These are phyloP conservation scores for Conoideocrella luteorostrata DNA, from an alignment of 2,329 filamentous ascomycete genomes.

Conservation along the genomic window DNA sequence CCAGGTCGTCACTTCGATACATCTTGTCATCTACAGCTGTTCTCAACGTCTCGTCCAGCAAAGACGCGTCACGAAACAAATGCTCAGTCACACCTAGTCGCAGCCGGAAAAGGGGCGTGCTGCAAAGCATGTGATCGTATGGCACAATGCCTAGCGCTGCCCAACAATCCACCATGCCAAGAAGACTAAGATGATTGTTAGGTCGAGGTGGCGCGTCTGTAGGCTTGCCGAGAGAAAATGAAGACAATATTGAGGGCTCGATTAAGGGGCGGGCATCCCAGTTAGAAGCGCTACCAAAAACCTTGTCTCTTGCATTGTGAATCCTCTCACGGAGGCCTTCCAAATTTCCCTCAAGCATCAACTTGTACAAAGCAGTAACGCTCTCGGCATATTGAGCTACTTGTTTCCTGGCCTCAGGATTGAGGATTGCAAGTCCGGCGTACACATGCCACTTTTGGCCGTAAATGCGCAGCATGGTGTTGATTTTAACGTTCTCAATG, in stretches of 20 bases:
- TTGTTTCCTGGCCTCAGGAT: slow-evolving; percentile 85
- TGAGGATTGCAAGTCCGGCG: slow-evolving; percentile 91
- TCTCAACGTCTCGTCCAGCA: slow-evolving; percentile 78
- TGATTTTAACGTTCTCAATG: slow-evolving; percentile 99
- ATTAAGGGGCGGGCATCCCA: slow-evolving; percentile 63
- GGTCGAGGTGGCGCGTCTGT: slow-evolving; percentile 54
- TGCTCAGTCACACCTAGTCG: slow-evolving; percentile 98
- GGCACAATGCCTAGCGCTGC: slow-evolving; percentile 87
- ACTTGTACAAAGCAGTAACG: slow-evolving; percentile 90
- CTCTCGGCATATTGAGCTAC: slow-evolving; percentile 90
- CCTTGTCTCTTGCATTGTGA: slow-evolving; percentile 56
- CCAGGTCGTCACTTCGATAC: slow-evolving; percentile 90
- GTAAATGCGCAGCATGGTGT: slow-evolving; percentile 95
- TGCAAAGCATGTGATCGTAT: slow-evolving; percentile 99
- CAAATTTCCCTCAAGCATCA: slow-evolving; percentile 84
- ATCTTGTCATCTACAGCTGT: slow-evolving; percentile 85
- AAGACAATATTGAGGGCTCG: slow-evolving; percentile 78
- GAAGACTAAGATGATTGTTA: slow-evolving; percentile 88
- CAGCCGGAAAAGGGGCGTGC: slow-evolving; percentile 90
- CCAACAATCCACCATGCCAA: slow-evolving; percentile 99
- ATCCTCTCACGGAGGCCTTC: slow-evolving; percentile 70
- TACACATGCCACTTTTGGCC: slow-evolving; percentile 99
- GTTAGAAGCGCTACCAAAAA: slow-evolving; percentile 63
- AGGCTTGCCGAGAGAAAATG: slow-evolving; percentile 74
- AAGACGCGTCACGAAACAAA: slow-evolving; percentile 73